Evolutionary conservation across 139 green algal genomes (phyloP).

Genomic region (Tetradesmus obliquus): DNA sequence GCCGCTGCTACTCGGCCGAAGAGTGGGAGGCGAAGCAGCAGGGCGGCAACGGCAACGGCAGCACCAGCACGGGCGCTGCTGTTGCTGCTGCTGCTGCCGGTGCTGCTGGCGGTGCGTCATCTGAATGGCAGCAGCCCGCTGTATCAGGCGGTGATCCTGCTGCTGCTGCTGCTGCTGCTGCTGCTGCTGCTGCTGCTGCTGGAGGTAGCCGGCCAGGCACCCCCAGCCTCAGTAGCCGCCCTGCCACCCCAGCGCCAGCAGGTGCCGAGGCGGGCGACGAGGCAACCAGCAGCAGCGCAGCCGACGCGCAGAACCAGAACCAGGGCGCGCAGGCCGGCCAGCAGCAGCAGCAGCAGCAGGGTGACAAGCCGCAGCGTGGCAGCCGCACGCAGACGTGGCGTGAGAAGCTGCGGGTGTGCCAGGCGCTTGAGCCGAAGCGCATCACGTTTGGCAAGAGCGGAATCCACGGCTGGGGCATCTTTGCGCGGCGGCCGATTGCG

Average conservation of each 20-base stretch:
- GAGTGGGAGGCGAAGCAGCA: slow-evolving; percentile 56
- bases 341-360: slow-evolving; percentile 35
- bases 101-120: background rate
- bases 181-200: slow-evolving; percentile 1
- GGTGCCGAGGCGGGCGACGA: background rate
- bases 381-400: slow-evolving; percentile 51
- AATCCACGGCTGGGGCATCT: slow-evolving; percentile 92
- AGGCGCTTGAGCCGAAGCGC: slow-evolving; percentile 67
- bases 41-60: background rate
- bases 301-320: background rate
- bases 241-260: background rate
- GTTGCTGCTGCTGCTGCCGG: slow-evolving; percentile 10
- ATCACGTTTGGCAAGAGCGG: slow-evolving; percentile 90
- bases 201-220: background rate
- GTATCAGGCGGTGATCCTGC: background rate
- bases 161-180: background rate
- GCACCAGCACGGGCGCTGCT: background rate
- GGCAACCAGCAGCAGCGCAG: background rate
- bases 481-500: slow-evolving; percentile 73
- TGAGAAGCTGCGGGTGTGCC: slow-evolving; percentile 54
- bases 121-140: background rate
- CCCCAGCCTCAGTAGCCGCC: background rate
- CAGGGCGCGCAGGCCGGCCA: background rate
- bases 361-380: background rate
- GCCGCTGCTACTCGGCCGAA: slow-evolving; percentile 50